Conservation (phyloP, 164 flowering plant genomes). For the Dillenia suffruticosa region DNA sequence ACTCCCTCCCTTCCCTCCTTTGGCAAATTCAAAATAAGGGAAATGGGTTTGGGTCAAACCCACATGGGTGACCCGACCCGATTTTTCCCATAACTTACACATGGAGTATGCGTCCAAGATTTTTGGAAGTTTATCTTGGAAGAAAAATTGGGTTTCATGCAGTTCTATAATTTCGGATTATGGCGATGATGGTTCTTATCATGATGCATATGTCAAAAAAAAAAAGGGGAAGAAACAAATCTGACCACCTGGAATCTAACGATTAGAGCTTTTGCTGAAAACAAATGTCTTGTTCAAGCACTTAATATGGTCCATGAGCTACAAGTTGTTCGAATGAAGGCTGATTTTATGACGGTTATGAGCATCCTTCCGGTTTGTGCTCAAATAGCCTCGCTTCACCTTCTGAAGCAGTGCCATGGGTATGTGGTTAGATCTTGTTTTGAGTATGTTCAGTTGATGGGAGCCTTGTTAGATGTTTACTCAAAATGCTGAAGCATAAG, state of each 20-base stretch:
- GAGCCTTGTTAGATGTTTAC: constrained; percentile 60
- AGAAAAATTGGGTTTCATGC: constrained; percentile 40
- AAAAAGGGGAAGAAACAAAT: constrained; percentile 37
- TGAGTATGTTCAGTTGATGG: constrained; percentile 44
- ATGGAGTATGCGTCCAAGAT: constrained; percentile 51
- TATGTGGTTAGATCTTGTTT: constrained; percentile 46
- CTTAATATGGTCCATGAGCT: constrained; percentile 45
- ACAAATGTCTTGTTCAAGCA: constrained; percentile 39
- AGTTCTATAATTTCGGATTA: constrained; percentile 60
- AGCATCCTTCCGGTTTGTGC: constrained; percentile 69
- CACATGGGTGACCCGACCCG: too few species aligned
- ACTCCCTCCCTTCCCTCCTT: too few species aligned
- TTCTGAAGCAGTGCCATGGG: constrained; percentile 72
- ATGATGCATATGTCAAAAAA: constrained; percentile 30
- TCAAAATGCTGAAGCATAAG: constrained; percentile 66
- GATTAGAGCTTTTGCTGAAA: constrained; percentile 64
- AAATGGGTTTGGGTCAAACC: too few species aligned
- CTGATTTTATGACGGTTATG: constrained; percentile 63
- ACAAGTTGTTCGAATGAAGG: constrained; percentile 53
- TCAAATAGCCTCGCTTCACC: constrained; percentile 44
- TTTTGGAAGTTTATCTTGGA: constrained; percentile 46
- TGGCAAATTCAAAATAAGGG: too few species aligned
- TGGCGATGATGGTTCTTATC: constrained; percentile 26
- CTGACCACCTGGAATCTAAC: constrained; percentile 74
- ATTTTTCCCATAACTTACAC: too few species aligned